phyloP scores from a whole-genome alignment of 805 yeast genomes.

The Kuraishia floccosa region DNA sequence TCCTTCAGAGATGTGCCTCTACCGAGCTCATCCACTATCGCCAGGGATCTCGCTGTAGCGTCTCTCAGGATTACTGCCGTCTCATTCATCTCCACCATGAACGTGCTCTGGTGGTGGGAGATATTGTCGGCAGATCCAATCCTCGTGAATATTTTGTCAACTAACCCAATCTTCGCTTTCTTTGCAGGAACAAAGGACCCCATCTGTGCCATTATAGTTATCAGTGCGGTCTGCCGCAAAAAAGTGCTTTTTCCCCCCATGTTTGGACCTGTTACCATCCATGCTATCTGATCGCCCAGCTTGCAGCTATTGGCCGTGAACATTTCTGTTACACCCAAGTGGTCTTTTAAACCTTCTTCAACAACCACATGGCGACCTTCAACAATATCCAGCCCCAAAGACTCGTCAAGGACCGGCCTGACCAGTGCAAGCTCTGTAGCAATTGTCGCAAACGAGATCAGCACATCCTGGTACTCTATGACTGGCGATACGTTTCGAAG shows the following conservation, averaged over 20 bases:
- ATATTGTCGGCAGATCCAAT: conserved; percentile 82
- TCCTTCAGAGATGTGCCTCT: conserved; percentile 81
- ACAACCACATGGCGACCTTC: conserved; percentile 83
- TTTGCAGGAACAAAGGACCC: conserved; percentile 68
- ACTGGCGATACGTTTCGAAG: conserved; percentile 37
- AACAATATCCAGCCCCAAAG: conserved; percentile 33
- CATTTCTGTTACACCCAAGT: conserved; percentile 24
- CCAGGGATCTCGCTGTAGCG: conserved; percentile 58
- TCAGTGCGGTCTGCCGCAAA: conserved; percentile 60
- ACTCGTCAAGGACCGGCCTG: conserved; percentile 49
- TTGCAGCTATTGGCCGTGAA: conserved; percentile 37
- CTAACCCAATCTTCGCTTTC: conserved; percentile 53
- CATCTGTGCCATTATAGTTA: conserved; percentile 59
- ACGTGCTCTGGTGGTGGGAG: conserved; percentile 71
- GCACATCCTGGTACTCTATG: conserved; percentile 58
- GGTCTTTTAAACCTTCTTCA: conserved; percentile 51
- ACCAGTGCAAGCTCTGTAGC: conserved; percentile 59
- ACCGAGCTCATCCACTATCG: conserved; percentile 82
- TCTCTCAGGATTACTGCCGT: conserved; percentile 57
- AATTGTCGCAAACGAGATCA: conserved; percentile 59
- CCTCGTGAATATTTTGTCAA: conserved; percentile 70
- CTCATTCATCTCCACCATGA: conserved; percentile 89
- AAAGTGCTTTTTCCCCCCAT: conserved; percentile 83
- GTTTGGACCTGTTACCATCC: conserved; percentile 83
- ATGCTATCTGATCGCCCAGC: conserved; percentile 17